phyloP scores from a whole-genome alignment of 345 rosid species.

The Gossypium turneri region DNA sequence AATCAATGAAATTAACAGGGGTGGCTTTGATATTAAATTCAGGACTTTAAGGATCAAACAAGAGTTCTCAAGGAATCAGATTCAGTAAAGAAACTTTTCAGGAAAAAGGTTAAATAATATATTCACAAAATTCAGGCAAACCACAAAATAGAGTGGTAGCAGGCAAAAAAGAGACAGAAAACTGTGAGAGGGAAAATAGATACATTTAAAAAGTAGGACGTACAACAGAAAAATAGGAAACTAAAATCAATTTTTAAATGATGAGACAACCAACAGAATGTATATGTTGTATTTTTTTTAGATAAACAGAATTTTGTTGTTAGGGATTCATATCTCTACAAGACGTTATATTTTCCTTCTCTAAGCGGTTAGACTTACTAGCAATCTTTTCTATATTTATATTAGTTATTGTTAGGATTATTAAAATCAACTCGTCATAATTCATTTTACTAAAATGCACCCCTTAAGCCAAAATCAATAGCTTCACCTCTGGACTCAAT shows the following conservation, averaged over 20 bases:
- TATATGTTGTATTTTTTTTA: background rate
- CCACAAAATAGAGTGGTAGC: background rate
- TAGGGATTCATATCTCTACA: slow-evolving; percentile 1
- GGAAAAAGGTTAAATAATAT: background rate
- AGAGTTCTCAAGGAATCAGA: background rate
- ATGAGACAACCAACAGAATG: background rate
- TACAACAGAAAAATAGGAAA: background rate
- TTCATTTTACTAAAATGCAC: background rate
- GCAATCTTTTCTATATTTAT: background rate
- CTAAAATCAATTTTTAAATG: background rate
- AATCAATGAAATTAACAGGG: background rate
- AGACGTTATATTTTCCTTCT: background rate
- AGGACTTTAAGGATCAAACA: background rate
- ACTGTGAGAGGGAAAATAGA: background rate
- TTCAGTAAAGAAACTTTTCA: background rate
- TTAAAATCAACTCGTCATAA: background rate
- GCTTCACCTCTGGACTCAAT: background rate
- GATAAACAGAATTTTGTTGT: background rate
- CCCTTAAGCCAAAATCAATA: background rate
- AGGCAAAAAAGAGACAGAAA: background rate
- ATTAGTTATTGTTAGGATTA: background rate
- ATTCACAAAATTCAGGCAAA: background rate
- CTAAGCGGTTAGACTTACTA: background rate
- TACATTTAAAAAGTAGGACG: background rate
- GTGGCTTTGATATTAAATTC: background rate